These are phyloP conservation scores for Pilobolus umbonatus DNA, from an alignment of 192 early-diverging fungal genomes.

Conservation along the genomic window DNA sequence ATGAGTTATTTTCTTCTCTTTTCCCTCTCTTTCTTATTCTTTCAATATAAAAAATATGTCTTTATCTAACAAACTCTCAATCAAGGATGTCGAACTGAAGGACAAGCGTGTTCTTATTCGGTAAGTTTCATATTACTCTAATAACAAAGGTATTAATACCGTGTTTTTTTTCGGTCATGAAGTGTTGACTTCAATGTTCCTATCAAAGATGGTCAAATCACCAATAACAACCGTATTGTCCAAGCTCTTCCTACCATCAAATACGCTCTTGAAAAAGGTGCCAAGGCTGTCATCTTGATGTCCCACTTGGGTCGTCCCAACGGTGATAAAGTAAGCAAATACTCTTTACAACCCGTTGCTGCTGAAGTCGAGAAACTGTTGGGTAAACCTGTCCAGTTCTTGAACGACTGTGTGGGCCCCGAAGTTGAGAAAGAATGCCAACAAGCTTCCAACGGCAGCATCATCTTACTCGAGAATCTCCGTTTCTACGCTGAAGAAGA, in stretches of 20 bases:
- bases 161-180: constrained; percentile 3
- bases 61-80: constrained; percentile 78
- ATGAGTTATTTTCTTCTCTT: constrained; percentile 3
- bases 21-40: constrained; percentile 6
- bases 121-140: constrained; percentile 35
- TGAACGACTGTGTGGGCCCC: constrained; percentile 89
- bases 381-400: constrained; percentile 80
- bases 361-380: constrained; percentile 77
- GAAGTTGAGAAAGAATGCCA: constrained; percentile 78
- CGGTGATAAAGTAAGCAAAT: constrained; percentile 82
- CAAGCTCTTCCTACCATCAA: constrained; percentile 94
- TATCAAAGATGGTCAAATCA: constrained; percentile 84
- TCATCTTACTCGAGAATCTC: constrained; percentile 96
- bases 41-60: constrained; percentile 43
- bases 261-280: constrained; percentile 82
- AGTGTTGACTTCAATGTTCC: constrained; percentile 99
- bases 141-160: constrained; percentile 1
- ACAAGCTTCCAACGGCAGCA: constrained; percentile 60
- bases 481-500: constrained; percentile 99
- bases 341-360: constrained; percentile 89
- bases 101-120: constrained; percentile 91
- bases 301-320: constrained; percentile 97
- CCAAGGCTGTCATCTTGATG: constrained; percentile 89
- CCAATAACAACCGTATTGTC: constrained; percentile 95
- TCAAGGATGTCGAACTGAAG: constrained; percentile 78